Evolutionary conservation across 805 yeast species (phyloP).

Genomic region (Hanseniaspora singularis): DNA sequence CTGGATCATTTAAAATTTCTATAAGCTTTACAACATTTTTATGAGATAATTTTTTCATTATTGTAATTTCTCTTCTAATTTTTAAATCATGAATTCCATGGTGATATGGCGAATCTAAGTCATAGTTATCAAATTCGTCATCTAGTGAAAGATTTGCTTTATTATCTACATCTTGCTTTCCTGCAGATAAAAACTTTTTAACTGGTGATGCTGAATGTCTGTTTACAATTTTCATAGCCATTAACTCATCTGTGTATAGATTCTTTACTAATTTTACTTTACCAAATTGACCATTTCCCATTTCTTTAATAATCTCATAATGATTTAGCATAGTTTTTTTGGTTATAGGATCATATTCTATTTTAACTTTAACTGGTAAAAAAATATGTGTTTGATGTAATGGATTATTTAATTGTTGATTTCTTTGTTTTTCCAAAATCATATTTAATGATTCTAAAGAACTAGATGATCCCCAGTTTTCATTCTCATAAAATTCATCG

Average conservation of each 20-base stretch:
- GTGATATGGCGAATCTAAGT: conserved; percentile 30
- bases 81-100: conserved; percentile 47
- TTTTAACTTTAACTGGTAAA: conserved; percentile 52
- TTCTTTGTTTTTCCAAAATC: conserved; percentile 32
- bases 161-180: conserved; percentile 30
- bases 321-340: conserved; percentile 74
- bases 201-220: conserved; percentile 49
- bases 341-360: conserved; percentile 81
- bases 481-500: neutral
- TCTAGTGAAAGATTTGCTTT: conserved; percentile 20
- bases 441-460: conserved; percentile 31
- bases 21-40: conserved; percentile 80
- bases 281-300: conserved; percentile 98
- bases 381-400: conserved; percentile 30
- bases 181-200: conserved; percentile 24
- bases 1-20: conserved; percentile 79
- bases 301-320: conserved; percentile 74
- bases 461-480: conserved; percentile 22
- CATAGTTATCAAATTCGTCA: neutral
- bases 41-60: conserved; percentile 82
- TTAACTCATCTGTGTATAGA: conserved; percentile 46
- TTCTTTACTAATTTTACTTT: conserved; percentile 86
- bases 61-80: conserved; percentile 77
- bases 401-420: conserved; percentile 34
- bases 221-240: conserved; percentile 90